phyloP scores from a whole-genome alignment of 2,329 filamentous ascomycete species.

The Arthrocladium fulminans region DNA sequence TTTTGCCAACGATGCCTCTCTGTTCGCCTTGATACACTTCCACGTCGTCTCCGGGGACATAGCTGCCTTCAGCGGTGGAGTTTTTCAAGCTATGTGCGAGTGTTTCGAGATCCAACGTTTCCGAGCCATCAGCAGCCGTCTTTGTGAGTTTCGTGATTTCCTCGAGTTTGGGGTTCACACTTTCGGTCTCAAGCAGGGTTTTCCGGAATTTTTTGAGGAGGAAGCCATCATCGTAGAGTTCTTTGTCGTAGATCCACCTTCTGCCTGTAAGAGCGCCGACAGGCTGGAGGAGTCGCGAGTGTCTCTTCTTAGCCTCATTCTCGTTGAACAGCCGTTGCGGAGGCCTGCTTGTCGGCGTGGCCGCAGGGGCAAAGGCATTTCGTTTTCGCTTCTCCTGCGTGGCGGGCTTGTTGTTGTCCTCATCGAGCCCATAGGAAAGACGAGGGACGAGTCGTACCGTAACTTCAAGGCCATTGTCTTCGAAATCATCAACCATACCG shows the following conservation, averaged over 20 bases:
- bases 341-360: constrained; percentile 56
- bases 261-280: constrained; percentile 49
- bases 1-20: constrained; percentile 77
- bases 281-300: constrained; percentile 54
- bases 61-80: constrained; percentile 69
- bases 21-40: constrained; percentile 96
- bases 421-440: constrained; percentile 81
- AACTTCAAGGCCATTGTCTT: constrained; percentile 83
- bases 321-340: constrained; percentile 90
- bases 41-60: constrained; percentile 88
- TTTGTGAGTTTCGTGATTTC: constrained; percentile 93
- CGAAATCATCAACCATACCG: constrained; percentile 84
- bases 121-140: constrained; percentile 80
- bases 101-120: constrained; percentile 85
- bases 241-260: constrained; percentile 74
- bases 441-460: constrained; percentile 80
- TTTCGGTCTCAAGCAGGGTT: constrained; percentile 71
- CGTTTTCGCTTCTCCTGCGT: constrained; percentile 72
- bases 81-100: constrained; percentile 84
- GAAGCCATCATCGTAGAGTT: constrained; percentile 88
- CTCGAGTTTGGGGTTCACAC: constrained; percentile 87
- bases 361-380: constrained; percentile 37
- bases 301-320: constrained; percentile 79
- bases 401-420: constrained; percentile 50
- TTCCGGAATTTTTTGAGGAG: constrained; percentile 90